Evolutionary conservation across 768 basidiomycete genomes (phyloP).

Genomic region (Pulveroboletus sp.): DNA sequence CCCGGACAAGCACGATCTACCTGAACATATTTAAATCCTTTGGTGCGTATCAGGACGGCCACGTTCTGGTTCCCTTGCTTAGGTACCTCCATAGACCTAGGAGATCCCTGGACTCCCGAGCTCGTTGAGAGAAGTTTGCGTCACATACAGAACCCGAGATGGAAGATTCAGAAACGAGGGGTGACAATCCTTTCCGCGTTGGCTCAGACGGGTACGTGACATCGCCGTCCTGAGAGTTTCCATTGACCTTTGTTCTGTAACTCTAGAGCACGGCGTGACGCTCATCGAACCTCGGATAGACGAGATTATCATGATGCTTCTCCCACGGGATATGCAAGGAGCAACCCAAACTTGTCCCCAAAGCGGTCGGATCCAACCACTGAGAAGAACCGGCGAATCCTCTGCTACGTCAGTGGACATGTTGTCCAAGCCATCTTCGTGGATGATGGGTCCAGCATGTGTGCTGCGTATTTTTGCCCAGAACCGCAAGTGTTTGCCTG

Average conservation of each 20-base stretch:
- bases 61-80: not conserved
- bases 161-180: slow-evolving; percentile 23
- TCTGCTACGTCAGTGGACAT: too few species aligned
- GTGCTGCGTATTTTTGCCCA: too few species aligned
- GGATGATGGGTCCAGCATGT: too few species aligned
- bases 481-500: too few species aligned
- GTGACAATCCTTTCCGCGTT: slow-evolving; percentile 22
- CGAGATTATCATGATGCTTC: too few species aligned
- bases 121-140: slow-evolving; percentile 14
- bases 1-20: slow-evolving; percentile 20
- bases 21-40: slow-evolving; percentile 24
- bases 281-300: too few species aligned
- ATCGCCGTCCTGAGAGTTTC: not conserved
- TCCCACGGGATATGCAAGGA: too few species aligned
- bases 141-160: not conserved
- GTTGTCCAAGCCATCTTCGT: too few species aligned
- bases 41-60: slow-evolving; percentile 7
- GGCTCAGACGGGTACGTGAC: slow-evolving; percentile 17
- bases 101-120: slow-evolving; percentile 12
- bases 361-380: too few species aligned
- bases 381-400: too few species aligned
- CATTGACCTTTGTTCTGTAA: not conserved
- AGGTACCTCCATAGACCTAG: slow-evolving; percentile 13
- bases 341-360: too few species aligned
- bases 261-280: not conserved